Evolutionary conservation across 352 stramenopile genomes (phyloP).

Genomic region (Phytophthora uliginosa): DNA sequence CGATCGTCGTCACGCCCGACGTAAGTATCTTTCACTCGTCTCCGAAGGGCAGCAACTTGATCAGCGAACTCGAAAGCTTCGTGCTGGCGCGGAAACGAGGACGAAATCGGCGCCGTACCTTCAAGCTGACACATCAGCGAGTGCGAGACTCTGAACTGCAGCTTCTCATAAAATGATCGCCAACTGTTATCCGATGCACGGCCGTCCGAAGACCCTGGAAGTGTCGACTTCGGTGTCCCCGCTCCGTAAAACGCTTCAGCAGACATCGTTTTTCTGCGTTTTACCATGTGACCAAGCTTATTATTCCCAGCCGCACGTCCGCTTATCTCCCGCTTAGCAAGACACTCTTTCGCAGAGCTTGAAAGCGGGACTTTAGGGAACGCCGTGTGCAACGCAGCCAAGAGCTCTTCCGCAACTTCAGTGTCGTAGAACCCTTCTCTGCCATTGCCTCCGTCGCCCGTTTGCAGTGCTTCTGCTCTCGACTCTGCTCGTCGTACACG

Average conservation of each 20-base stretch:
- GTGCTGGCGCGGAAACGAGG: slow-evolving; percentile 79
- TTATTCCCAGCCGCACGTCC: slow-evolving; percentile 1
- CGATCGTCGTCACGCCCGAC: not conserved
- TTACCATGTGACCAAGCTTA: slow-evolving; percentile 28
- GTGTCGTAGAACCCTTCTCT: slow-evolving; percentile 32
- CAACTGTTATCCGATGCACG: slow-evolving; percentile 28
- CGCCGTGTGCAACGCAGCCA: slow-evolving; percentile 50
- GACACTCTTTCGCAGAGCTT: slow-evolving; percentile 41
- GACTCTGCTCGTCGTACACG: slow-evolving; percentile 17
- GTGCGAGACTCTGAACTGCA: slow-evolving; percentile 83
- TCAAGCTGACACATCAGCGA: slow-evolving; percentile 85
- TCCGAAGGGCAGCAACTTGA: slow-evolving; percentile 58
- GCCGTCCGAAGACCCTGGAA: not conserved
- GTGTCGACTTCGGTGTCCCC: not conserved
- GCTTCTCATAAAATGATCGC: slow-evolving; percentile 69
- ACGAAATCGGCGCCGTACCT: slow-evolving; percentile 69
- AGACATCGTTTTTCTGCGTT: slow-evolving; percentile 42
- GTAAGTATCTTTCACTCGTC: slow-evolving; percentile 23
- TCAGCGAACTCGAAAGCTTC: slow-evolving; percentile 86
- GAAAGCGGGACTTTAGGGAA: slow-evolving; percentile 64
- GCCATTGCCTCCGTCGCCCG: not conserved
- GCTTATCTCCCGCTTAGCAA: slow-evolving; percentile 31
- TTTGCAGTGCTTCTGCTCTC: not conserved
- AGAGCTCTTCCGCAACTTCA: slow-evolving; percentile 42
- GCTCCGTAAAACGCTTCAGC: slow-evolving; percentile 50